Evolutionary conservation across 768 basidiomycete genomes (phyloP).

Genomic region (Porphyrellus cyaneotinctus): DNA sequence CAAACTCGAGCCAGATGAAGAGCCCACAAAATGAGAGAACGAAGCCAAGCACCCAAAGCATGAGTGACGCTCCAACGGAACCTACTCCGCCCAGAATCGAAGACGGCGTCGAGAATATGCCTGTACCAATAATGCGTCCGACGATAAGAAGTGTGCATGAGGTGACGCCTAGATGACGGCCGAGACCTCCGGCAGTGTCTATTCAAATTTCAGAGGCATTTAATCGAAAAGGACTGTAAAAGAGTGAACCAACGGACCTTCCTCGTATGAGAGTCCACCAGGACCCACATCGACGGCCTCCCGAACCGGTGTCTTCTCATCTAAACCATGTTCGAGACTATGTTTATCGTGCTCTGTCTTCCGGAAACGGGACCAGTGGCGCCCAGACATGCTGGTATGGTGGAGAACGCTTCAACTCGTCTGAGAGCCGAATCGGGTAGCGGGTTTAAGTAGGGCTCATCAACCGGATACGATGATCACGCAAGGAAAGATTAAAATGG

Average conservation of each 20-base stretch:
- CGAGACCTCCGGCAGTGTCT: conserved; percentile 55
- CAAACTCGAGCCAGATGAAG: conserved; percentile 62
- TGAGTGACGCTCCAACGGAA: conserved; percentile 55
- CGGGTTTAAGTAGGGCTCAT: not conserved
- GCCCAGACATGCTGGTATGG: conserved; percentile 8
- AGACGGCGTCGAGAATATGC: conserved; percentile 63
- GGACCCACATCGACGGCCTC: conserved; percentile 24
- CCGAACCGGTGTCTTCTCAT: conserved; percentile 12
- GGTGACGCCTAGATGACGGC: conserved; percentile 53
- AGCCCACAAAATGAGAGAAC: conserved; percentile 54
- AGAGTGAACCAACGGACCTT: conserved; percentile 32
- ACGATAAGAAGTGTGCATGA: conserved; percentile 56
- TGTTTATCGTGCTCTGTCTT: conserved; percentile 2
- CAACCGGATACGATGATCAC: not conserved
- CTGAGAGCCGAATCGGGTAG: not conserved
- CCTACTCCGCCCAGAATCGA: conserved; percentile 54
- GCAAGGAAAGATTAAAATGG: no score
- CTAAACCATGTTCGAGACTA: not conserved
- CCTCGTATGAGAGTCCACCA: conserved; percentile 46
- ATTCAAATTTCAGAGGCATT: not conserved
- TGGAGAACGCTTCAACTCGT: no score
- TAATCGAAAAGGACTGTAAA: not conserved
- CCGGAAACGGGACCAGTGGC: not conserved
- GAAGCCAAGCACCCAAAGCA: conserved; percentile 64
- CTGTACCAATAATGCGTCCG: conserved; percentile 57